phyloP scores from a whole-genome alignment of 148 eudicot genomes.

The Euryodendron excelsum region DNA sequence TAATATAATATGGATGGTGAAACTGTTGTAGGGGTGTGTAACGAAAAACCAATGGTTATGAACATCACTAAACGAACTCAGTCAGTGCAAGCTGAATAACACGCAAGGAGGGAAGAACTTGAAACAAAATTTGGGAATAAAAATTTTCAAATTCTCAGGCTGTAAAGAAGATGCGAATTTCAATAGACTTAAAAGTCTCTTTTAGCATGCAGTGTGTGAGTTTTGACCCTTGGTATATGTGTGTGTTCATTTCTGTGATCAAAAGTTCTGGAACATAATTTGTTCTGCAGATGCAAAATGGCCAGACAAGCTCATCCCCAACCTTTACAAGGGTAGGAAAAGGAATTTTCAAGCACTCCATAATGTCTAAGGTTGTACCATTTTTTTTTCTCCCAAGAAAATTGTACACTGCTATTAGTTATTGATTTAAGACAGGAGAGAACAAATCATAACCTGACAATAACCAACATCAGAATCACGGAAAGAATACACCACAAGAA shows the following conservation, averaged over 20 bases:
- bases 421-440: not conserved
- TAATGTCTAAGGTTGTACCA: not conserved
- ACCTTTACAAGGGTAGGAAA: not conserved
- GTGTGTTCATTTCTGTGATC: not conserved
- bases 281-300: not conserved
- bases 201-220: too few species aligned
- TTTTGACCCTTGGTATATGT: not conserved
- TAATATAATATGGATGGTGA: too few species aligned
- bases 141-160: too few species aligned
- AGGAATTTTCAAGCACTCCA: not conserved
- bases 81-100: too few species aligned
- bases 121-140: too few species aligned
- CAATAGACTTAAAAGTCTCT: too few species aligned
- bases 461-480: slow-evolving; percentile 98
- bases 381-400: not conserved
- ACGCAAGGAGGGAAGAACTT: too few species aligned
- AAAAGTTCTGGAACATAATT: not conserved
- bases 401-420: too few species aligned
- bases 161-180: too few species aligned
- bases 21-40: too few species aligned
- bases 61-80: too few species aligned
- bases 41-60: too few species aligned
- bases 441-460: slow-evolving; percentile 65
- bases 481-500: slow-evolving; percentile 97
- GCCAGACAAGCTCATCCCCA: not conserved